A percentile compares a stretch with the other conserved stretches of the same genome.
phyloP scores from a whole-genome alignment of 2,329 filamentous ascomycete genomes.

The Fusarium sp. region DNA sequence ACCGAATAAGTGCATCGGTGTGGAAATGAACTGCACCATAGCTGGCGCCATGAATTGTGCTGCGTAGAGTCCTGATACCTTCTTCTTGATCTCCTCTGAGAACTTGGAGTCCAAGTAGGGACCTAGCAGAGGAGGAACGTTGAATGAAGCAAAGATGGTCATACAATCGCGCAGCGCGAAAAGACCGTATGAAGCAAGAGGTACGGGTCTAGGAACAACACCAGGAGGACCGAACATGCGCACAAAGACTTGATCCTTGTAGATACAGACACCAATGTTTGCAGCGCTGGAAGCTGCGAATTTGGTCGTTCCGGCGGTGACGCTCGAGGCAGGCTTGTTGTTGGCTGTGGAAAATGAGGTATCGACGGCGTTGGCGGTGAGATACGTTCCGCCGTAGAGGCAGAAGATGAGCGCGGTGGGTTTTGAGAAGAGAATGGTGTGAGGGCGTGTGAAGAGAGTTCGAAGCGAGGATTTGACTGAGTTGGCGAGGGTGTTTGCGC shows the following conservation, averaged over 20 bases:
- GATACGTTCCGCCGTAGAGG: constrained; percentile 89
- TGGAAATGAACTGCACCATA: constrained; percentile 80
- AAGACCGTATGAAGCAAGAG: constrained; percentile 76
- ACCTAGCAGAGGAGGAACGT: constrained; percentile 82
- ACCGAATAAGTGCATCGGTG: constrained; percentile 85
- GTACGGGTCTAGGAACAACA: constrained; percentile 66
- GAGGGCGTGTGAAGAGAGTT: constrained; percentile 69
- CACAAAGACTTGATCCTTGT: constrained; percentile 90
- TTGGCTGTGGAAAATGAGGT: constrained; percentile 75
- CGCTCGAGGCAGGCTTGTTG: constrained; percentile 66
- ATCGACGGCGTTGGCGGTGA: constrained; percentile 89
- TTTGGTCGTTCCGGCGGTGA: constrained; percentile 81
- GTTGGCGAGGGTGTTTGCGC: constrained; percentile 66
- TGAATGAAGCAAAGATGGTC: constrained; percentile 93
- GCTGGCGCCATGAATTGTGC: constrained; percentile 87
- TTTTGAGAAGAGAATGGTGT: constrained; percentile 69
- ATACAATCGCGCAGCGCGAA: constrained; percentile 87
- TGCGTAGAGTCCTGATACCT: constrained; percentile 66
- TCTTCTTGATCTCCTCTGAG: constrained; percentile 58
- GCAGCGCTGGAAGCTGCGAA: constrained; percentile 83
- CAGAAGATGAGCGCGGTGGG: constrained; percentile 76
- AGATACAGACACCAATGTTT: constrained; percentile 86
- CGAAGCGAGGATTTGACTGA: constrained; percentile 70
- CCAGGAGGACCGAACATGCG: constrained; percentile 78
- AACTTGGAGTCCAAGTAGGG: constrained; percentile 71